Conservation (phyloP, 768 basidiomycete genomes). For the Xerocomus brunneocitrinus region DNA sequence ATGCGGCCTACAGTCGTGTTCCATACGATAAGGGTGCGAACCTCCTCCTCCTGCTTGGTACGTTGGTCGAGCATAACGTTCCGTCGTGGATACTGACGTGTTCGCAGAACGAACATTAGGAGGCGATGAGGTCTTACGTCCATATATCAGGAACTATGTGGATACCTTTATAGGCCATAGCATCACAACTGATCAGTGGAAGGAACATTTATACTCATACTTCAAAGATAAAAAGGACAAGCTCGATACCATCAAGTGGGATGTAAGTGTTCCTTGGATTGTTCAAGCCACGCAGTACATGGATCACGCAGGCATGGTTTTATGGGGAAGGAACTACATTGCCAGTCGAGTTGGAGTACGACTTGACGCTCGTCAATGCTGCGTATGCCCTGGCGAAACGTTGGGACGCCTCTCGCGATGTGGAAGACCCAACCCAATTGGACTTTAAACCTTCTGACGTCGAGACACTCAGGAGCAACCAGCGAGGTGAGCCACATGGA, state of each 20-base stretch:
- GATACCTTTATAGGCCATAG: slow-evolving; percentile 51
- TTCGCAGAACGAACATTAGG: slow-evolving; percentile 47
- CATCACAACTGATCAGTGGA: slow-evolving; percentile 57
- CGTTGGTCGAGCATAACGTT: not conserved
- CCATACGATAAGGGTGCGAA: slow-evolving; percentile 92
- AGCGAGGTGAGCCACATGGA: slow-evolving; percentile 35
- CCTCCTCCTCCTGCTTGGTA: slow-evolving; percentile 82
- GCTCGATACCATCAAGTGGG: slow-evolving; percentile 52
- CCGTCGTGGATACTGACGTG: not conserved
- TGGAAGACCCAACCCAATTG: slow-evolving; percentile 31
- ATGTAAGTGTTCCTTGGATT: slow-evolving; percentile 34
- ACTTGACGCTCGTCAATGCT: slow-evolving; percentile 46
- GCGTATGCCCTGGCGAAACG: slow-evolving; percentile 49
- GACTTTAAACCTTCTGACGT: slow-evolving; percentile 45
- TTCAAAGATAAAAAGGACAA: slow-evolving; percentile 42
- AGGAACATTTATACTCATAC: slow-evolving; percentile 51
- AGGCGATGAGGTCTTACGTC: slow-evolving; percentile 51
- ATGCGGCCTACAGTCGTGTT: slow-evolving; percentile 68
- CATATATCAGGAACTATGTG: slow-evolving; percentile 54
- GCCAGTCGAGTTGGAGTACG: slow-evolving; percentile 48
- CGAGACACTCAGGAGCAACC: slow-evolving; percentile 43
- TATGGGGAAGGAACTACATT: slow-evolving; percentile 50
- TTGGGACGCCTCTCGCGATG: slow-evolving; percentile 46
- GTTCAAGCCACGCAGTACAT: not conserved
- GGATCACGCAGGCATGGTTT: slow-evolving; percentile 45